phyloP scores from a whole-genome alignment of 2,329 filamentous ascomycete genomes.

The Verticillium klebahnii region DNA sequence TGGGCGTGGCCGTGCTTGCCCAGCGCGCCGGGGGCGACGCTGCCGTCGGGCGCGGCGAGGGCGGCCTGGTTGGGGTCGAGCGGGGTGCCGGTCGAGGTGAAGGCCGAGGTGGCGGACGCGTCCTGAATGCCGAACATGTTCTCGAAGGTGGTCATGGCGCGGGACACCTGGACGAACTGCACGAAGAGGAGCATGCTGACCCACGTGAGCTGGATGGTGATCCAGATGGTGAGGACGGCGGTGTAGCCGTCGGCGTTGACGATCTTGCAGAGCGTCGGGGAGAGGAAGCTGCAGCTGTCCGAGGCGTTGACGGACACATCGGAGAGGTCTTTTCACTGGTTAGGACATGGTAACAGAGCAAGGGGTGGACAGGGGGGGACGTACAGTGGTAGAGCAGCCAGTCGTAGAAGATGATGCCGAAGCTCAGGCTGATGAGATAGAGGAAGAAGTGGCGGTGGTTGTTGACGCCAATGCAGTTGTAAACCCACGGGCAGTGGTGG shows the following conservation, averaged over 20 bases:
- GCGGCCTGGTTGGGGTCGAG: slow-evolving; percentile 64
- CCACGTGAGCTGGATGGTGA: slow-evolving; percentile 82
- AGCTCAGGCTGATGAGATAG: slow-evolving; percentile 74
- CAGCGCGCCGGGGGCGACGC: slow-evolving; percentile 32
- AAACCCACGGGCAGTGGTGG: slow-evolving; percentile 97
- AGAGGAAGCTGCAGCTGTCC: slow-evolving; percentile 67
- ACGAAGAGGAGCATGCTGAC: slow-evolving; percentile 96
- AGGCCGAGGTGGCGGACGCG: slow-evolving; percentile 62
- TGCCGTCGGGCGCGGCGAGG: slow-evolving; percentile 45
- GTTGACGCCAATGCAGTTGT: slow-evolving; percentile 93
- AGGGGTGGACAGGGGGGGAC: slow-evolving; percentile 18
- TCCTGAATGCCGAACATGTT: slow-evolving; percentile 82
- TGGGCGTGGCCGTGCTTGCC: slow-evolving; percentile 46
- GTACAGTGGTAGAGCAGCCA: slow-evolving; percentile 69
- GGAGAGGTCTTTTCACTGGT: slow-evolving; percentile 55
- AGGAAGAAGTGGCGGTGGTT: slow-evolving; percentile 95
- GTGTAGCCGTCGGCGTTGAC: slow-evolving; percentile 82
- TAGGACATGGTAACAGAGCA: slow-evolving; percentile 1
- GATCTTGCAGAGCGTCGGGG: slow-evolving; percentile 68
- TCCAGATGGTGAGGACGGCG: slow-evolving; percentile 75
- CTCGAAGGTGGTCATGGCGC: slow-evolving; percentile 93
- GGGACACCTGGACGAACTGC: slow-evolving; percentile 85
- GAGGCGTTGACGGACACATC: slow-evolving; percentile 47
- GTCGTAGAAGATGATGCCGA: slow-evolving; percentile 70
- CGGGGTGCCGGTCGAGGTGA: slow-evolving; percentile 73